phyloP scores from a whole-genome alignment of 2,329 filamentous ascomycete genomes.

The Cordyceps sp. region DNA sequence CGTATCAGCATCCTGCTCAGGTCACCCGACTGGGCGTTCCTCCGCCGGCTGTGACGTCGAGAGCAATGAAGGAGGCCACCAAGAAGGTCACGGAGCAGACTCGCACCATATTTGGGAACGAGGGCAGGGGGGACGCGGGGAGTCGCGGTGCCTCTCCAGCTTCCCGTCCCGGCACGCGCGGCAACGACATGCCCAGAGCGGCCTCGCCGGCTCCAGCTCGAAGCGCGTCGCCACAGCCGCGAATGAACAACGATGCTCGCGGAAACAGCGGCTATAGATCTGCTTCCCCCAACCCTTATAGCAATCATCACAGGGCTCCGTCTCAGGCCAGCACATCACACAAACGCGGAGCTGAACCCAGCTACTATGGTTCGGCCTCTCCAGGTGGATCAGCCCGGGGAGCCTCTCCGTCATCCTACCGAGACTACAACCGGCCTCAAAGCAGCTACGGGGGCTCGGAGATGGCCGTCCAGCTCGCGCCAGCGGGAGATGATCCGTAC shows the following conservation, averaged over 20 bases:
- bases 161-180: conserved; percentile 42
- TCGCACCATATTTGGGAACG: conserved; percentile 53
- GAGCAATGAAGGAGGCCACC: conserved; percentile 89
- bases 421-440: conserved; percentile 29
- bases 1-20: conserved; percentile 52
- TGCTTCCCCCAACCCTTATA: conserved; percentile 49
- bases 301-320: conserved; percentile 18
- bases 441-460: conserved; percentile 32
- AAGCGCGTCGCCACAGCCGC: conserved; percentile 44
- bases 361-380: conserved; percentile 35
- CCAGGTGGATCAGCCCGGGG: conserved; percentile 28
- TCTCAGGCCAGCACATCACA: conserved; percentile 23
- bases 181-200: conserved; percentile 39
- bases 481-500: conserved; percentile 38
- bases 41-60: conserved; percentile 79
- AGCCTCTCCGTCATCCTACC: conserved; percentile 30
- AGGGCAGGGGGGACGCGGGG: conserved; percentile 12
- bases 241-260: conserved; percentile 28
- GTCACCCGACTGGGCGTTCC: conserved; percentile 74
- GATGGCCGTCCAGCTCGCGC: conserved; percentile 55
- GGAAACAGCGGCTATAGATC: conserved; percentile 24
- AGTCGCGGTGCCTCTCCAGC: conserved; percentile 18
- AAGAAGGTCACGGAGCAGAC: conserved; percentile 77
- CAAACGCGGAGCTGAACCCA: conserved; percentile 29
- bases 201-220: conserved; percentile 55